Evolutionary conservation across 2,329 filamentous ascomycete genomes (phyloP).

Genomic region (Beauveria rudraprayagi): DNA sequence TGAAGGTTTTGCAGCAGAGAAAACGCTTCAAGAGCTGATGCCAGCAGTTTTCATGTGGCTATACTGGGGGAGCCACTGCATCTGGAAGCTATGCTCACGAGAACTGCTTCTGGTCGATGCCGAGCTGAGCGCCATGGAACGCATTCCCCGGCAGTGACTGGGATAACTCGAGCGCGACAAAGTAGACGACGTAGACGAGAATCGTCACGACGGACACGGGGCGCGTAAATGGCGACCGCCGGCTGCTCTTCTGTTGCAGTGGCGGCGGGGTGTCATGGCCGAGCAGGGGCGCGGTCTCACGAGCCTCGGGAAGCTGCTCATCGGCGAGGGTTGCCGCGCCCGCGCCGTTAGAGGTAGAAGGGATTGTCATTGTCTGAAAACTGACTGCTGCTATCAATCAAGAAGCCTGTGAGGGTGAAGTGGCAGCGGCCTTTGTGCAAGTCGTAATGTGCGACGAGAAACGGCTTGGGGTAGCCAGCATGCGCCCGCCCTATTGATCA

Average conservation of each 20-base stretch:
- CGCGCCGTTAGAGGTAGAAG: not conserved
- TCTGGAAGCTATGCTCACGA: too few relatives aligned
- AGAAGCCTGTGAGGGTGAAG: not conserved
- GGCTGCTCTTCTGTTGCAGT: not conserved
- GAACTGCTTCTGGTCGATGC: too few relatives aligned
- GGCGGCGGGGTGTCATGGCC: not conserved
- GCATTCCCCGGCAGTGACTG: not conserved
- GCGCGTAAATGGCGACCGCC: not conserved
- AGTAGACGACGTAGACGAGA: not conserved
- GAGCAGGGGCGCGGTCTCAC: not conserved
- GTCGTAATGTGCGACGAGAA: not conserved
- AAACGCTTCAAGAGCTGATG: too few relatives aligned
- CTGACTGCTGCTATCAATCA: not conserved
- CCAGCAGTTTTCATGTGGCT: too few relatives aligned
- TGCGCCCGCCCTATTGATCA: too few relatives aligned
- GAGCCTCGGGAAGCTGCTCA: not conserved
- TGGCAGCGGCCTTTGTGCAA: not conserved
- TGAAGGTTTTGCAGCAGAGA: too few relatives aligned
- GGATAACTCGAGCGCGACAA: not conserved
- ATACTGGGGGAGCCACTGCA: too few relatives aligned
- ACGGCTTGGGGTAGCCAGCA: not conserved
- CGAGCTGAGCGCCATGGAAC: not conserved
- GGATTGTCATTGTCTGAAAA: not conserved
- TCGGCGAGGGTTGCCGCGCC: not conserved
- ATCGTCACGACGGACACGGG: not conserved